phyloP scores from a whole-genome alignment of 164 flowering plant species.

The Kalanchoe fedtschenkoi region DNA sequence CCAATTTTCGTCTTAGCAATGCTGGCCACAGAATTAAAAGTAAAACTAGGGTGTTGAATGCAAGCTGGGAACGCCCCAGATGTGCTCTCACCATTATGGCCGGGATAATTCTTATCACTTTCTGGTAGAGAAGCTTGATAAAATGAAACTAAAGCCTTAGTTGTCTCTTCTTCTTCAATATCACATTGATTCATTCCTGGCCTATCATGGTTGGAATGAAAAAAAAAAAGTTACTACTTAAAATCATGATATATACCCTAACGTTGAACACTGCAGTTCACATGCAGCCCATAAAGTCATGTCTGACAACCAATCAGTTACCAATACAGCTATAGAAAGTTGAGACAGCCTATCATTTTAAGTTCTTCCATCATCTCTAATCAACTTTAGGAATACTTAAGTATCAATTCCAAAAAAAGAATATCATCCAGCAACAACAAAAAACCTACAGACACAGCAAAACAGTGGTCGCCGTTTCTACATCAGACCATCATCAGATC shows the following conservation, averaged over 20 bases:
- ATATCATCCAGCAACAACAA: background rate
- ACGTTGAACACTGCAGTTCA: background rate
- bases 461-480: background rate
- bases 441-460: background rate
- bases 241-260: background rate
- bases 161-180: conserved; percentile 68
- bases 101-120: conserved; percentile 24
- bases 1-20: conserved; percentile 41
- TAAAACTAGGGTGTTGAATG: conserved; percentile 19
- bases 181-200: conserved; percentile 80
- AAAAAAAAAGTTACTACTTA: background rate
- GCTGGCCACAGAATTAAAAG: conserved; percentile 13
- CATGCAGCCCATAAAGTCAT: background rate
- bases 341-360: background rate
- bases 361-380: background rate
- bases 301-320: background rate
- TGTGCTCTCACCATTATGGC: conserved; percentile 18
- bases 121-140: conserved; percentile 34
- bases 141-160: conserved; percentile 43
- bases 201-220: conserved; percentile 23
- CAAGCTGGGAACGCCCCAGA: conserved; percentile 20
- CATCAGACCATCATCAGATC: background rate
- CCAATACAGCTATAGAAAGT: background rate
- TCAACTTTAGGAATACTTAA: background rate
- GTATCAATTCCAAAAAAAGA: background rate